A percentile compares a stretch with the other conserved stretches of the same genome.
Evolutionary conservation across 2,329 filamentous ascomycete genomes (phyloP).

Genomic region (Cladosporium sp.): DNA sequence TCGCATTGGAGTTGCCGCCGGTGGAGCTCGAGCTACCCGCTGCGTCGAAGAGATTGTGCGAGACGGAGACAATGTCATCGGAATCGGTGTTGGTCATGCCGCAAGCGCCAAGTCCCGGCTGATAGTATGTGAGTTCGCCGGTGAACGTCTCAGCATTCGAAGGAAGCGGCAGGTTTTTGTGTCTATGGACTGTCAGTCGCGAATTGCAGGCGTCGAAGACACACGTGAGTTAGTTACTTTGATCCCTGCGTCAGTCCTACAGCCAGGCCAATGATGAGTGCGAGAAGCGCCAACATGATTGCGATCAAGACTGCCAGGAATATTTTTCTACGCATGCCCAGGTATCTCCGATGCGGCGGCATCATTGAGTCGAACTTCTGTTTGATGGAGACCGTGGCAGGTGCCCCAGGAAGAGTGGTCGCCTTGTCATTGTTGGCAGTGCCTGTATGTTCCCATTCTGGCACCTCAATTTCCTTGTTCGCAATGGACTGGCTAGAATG

Average conservation of each 20-base stretch:
- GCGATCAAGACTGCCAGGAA: constrained; percentile 34
- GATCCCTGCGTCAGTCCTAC: constrained; percentile 31
- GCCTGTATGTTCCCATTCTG: constrained; percentile 24
- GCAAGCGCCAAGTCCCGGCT: constrained; percentile 63
- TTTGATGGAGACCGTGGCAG: not conserved
- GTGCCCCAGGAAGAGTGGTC: not conserved
- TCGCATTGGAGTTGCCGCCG: constrained; percentile 51
- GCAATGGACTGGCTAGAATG: not conserved
- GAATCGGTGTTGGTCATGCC: constrained; percentile 51
- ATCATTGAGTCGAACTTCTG: constrained; percentile 31
- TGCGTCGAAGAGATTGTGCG: constrained; percentile 62
- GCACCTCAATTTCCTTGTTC: constrained; percentile 18
- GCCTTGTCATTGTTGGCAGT: not conserved
- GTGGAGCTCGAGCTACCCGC: constrained; percentile 35
- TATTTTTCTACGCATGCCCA: constrained; percentile 35
- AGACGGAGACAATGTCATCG: constrained; percentile 63
- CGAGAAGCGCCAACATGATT: constrained; percentile 32
- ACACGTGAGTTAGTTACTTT: constrained; percentile 7
- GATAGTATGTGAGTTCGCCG: constrained; percentile 67
- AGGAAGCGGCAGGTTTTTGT: constrained; percentile 48
- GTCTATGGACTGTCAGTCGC: constrained; percentile 17
- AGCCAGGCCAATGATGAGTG: constrained; percentile 39
- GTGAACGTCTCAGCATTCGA: constrained; percentile 48
- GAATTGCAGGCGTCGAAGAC: not conserved
- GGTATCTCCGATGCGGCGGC: constrained; percentile 35